phyloP scores from a whole-genome alignment of 1,284 basidiomycete species.

The Boletellus dicymbophilus region DNA sequence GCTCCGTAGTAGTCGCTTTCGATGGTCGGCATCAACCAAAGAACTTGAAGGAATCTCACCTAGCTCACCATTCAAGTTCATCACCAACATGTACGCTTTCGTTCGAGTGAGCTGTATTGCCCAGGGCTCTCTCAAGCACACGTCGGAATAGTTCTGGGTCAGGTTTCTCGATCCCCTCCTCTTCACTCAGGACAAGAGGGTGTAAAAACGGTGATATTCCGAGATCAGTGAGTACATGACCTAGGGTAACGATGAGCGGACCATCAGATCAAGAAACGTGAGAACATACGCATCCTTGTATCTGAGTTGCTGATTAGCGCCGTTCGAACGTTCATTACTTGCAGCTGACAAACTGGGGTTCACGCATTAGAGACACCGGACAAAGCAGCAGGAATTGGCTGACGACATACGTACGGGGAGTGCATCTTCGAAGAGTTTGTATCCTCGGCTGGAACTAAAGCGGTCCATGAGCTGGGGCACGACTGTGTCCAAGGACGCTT shows the following conservation, averaged over 20 bases:
- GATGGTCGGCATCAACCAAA: constrained; percentile 7
- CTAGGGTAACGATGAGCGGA: constrained; percentile 38
- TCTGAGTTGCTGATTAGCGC: constrained; percentile 74
- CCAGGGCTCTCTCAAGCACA: constrained; percentile 34
- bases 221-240: constrained; percentile 59
- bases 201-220: constrained; percentile 48
- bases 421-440: constrained; percentile 65
- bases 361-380: constrained; percentile 9
- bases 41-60: not conserved
- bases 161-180: constrained; percentile 70
- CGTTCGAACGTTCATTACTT: constrained; percentile 46
- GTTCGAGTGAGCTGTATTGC: constrained; percentile 31
- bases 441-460: constrained; percentile 72
- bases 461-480: constrained; percentile 56
- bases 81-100: constrained; percentile 74
- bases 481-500: constrained; percentile 50
- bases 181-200: constrained; percentile 64
- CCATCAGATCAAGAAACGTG: constrained; percentile 3
- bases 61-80: constrained; percentile 59
- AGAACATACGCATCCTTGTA: constrained; percentile 59
- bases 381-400: not conserved
- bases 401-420: constrained; percentile 55
- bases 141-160: constrained; percentile 55
- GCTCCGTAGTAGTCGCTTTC: constrained; percentile 73
- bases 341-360: constrained; percentile 48